phyloP scores from a whole-genome alignment of 495 filamentous ascomycete genomes.

The Tuber microsphaerosporum region DNA sequence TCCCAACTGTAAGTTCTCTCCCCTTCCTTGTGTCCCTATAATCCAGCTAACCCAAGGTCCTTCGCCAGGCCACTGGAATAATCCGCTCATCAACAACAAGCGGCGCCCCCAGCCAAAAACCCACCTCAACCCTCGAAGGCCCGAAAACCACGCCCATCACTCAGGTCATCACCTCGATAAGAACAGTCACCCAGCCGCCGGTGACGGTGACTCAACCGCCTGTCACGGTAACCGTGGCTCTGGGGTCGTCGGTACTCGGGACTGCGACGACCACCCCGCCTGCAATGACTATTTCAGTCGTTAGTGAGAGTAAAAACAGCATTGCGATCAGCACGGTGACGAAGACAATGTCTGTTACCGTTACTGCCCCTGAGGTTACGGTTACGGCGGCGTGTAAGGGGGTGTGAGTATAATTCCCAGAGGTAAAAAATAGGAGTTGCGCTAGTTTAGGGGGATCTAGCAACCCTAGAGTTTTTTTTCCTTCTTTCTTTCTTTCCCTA shows the following conservation, averaged over 20 bases:
- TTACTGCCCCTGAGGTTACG: background rate
- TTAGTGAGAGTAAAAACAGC: background rate
- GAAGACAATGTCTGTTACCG: background rate
- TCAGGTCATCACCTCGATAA: background rate
- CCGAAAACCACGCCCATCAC: background rate
- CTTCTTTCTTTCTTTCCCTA: background rate
- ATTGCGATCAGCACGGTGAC: background rate
- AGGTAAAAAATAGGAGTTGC: background rate
- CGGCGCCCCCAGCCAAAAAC: background rate
- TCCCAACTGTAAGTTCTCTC: background rate
- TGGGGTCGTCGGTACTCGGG: background rate
- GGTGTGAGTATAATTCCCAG: background rate
- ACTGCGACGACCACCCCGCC: background rate
- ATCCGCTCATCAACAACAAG: background rate
- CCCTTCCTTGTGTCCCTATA: background rate
- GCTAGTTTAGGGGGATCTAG: background rate
- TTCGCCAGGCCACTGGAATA: background rate
- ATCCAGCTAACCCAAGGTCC: background rate
- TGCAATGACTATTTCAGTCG: background rate
- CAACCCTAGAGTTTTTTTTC: background rate
- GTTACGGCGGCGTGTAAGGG: background rate
- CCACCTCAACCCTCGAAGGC: background rate
- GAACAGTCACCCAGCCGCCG: background rate
- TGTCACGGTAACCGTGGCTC: background rate
- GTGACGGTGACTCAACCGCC: background rate